Percentiles rank a stretch among this genome's conserved stretches.
Evolutionary conservation across 139 green algal genomes (phyloP).

Genomic region (Diplosphaera chodatii): DNA sequence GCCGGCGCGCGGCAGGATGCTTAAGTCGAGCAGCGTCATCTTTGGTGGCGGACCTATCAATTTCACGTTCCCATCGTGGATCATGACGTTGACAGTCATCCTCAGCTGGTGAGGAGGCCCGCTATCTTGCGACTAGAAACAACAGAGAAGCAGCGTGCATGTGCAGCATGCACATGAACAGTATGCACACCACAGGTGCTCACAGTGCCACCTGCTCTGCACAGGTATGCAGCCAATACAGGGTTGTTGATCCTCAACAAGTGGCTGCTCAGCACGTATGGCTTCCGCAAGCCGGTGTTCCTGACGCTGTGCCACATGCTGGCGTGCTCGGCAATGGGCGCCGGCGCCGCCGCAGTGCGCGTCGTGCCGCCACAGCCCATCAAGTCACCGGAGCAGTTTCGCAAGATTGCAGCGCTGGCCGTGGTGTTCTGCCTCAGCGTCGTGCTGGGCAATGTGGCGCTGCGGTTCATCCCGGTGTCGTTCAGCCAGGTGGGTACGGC

Average conservation of each 20-base stretch:
- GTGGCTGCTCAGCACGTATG: conserved; percentile 73
- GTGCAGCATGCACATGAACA: too few species aligned
- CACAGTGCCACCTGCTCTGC: too few species aligned
- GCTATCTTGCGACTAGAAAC: too few species aligned
- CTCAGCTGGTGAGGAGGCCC: neutral
- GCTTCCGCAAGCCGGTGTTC: conserved; percentile 79
- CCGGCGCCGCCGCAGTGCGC: conserved; percentile 31
- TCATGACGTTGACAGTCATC: neutral
- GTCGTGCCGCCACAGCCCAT: conserved; percentile 58
- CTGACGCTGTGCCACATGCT: conserved; percentile 93
- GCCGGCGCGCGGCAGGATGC: neutral
- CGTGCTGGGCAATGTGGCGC: conserved; percentile 83
- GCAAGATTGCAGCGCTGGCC: conserved; percentile 72
- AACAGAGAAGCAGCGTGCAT: too few species aligned
- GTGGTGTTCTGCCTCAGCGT: conserved; percentile 83
- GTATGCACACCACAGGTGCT: too few species aligned
- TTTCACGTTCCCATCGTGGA: neutral
- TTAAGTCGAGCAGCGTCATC: neutral
- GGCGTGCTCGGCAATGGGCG: conserved; percentile 59
- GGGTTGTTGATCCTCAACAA: conserved; percentile 94
- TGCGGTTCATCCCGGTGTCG: conserved; percentile 82
- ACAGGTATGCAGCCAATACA: conserved; percentile 89
- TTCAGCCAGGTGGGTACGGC: conserved; percentile 63
- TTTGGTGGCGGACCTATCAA: neutral
- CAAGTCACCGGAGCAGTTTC: conserved; percentile 55